Evolutionary conservation across 805 yeast species (phyloP), one percentile per base, ranked within the genome.

Genomic region (Saturnispora gosingensis): DNA sequence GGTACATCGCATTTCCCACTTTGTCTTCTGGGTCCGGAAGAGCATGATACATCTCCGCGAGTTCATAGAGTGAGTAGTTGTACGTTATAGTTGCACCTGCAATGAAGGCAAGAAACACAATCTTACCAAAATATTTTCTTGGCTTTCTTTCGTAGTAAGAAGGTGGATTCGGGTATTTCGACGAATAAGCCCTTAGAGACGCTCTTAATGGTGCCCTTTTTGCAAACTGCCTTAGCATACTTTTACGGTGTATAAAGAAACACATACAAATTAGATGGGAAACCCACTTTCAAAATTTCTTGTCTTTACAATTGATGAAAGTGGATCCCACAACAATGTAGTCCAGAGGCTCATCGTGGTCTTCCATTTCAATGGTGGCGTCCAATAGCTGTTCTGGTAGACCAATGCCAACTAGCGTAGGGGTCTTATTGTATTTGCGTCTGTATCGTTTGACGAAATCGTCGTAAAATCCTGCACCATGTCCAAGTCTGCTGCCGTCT

Each of bases 401-500:
- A 0, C 88, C 88, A 3, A 85, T 63, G 0, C 90, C 95, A 1
- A 87, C 61, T 34, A 81, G 58, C 35, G 61, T 63, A 0, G 85
- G 84, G 16, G 45, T 56, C 16, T 58, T 43, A 39, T 57, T 32
- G 68, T 67, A 61, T 5, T 25, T 39, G 61, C 73, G 64, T 7
- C 55, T 24, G 57, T 80, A 80, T 48, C 84, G 67, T 45, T 72
- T 68, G 42, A 85, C 74, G 59, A 73, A 85, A 59, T 83, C 88
- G 64, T 91, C 99, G 64, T 93, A 91, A 65, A 79, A 89, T 0
- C 97, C 99, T 5, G 83, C 91, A 1, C 99, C 99, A 63, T 88
- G 95, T 1, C 99, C 99, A 49, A 91, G 63, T 50, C 99, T 65
- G 32, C 57, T 52, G 16, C 72, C 67, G 1, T 53, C 53, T 5